Evolutionary conservation across 2,329 filamentous ascomycete genomes (phyloP), one percentile per base, ranked within the genome.

Genomic region (Periconia sp.): DNA sequence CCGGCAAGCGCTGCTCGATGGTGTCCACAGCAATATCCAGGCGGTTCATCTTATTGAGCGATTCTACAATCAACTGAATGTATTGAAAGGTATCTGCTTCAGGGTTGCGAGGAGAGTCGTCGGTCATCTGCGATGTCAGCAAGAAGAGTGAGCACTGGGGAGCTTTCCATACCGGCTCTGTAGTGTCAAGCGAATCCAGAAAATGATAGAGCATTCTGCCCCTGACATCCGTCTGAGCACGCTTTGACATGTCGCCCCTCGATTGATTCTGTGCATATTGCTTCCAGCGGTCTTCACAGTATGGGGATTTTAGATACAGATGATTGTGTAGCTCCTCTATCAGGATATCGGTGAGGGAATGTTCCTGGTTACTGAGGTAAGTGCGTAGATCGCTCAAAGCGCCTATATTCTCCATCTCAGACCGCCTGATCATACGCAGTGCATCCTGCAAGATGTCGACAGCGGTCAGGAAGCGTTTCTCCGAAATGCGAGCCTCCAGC

Each of bases 271-370:
- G 88, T 37, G 87, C 82, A 55, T 96, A 85, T 54, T 83, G 84
- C 74, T 96, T 95, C 94, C 94, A 99, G 61, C 94, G 83, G 70
- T 96, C 91, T 70, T 96, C 92, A 69, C 93, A 97, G 71, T 99
- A 99, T 0, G 93, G 94, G 3, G 93, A 97, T 72, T 97, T 97
- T 40, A 99, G 85, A 70, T 99, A 99, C 3, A 99, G 81, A 75
- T 99, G 94, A 71, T 96, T 94, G 70, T 99, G 94, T 33, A 99
- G 80, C 74, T 99, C 94, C 71, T 99, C 94, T n/a, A 97, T 87
- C 52, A 99, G 74, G 49, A 97, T 97, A 68, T 99, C 94, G 68
- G 93, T 93, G 58, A 99, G 77, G 0, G 91, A 87, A 27, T 88
- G 90, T 76, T 99, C 94, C 71, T 99, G 95, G 68, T 96, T 97